Evolutionary conservation across 2,329 filamentous ascomycete species (phyloP).

Genomic region (Neofusicoccum ribis): DNA sequence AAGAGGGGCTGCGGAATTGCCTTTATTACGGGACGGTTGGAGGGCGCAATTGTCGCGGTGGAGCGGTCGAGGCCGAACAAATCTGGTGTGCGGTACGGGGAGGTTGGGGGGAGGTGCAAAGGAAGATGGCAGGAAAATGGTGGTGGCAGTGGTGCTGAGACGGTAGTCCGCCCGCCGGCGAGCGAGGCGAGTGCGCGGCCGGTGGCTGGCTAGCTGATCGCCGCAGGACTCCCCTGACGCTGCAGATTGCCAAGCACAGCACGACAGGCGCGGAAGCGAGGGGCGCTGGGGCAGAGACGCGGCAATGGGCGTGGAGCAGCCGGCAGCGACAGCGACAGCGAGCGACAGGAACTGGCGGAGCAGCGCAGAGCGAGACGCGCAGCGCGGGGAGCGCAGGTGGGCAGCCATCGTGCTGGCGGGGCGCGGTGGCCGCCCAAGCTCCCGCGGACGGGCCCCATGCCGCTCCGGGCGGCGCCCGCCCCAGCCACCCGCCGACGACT

Average conservation of each 20-base stretch:
- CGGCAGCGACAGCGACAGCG: not conserved
- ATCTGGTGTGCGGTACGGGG: not conserved
- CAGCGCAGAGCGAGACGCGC: not conserved
- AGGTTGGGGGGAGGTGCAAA: slow-evolving; percentile 1
- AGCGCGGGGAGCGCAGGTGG: not conserved
- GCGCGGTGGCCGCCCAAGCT: too few species aligned
- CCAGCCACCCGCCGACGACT: not conserved
- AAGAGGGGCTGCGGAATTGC: slow-evolving; percentile 21
- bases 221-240: not conserved
- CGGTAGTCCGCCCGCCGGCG: too few species aligned
- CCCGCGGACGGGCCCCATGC: too few species aligned
- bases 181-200: slow-evolving; percentile 1
- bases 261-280: not conserved
- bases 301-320: not conserved
- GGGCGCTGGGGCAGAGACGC: not conserved
- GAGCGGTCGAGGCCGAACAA: slow-evolving; percentile 3
- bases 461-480: too few species aligned
- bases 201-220: not conserved
- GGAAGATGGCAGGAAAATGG: slow-evolving; percentile 2
- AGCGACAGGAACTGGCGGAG: not conserved
- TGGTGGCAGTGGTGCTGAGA: slow-evolving; percentile 5
- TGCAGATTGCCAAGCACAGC: not conserved
- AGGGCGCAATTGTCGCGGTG: not conserved
- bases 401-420: too few species aligned
- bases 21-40: slow-evolving; percentile 11